These are phyloP conservation scores for Suhomyces atakaporum DNA, from an alignment of 1,139 yeast species.

Conservation along the genomic window DNA sequence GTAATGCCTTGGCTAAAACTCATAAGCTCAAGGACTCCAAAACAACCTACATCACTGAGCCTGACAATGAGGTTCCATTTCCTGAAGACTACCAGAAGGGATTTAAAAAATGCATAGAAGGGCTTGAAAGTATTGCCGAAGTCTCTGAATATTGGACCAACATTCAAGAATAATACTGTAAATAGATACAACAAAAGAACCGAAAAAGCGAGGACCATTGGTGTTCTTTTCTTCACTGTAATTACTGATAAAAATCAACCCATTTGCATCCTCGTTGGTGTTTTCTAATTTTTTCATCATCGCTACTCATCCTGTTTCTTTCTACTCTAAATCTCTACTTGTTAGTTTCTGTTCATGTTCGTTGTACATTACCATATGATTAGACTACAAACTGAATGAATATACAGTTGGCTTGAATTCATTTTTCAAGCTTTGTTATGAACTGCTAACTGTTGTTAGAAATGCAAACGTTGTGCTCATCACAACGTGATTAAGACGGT, in stretches of 20 bases:
- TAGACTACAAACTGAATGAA: not conserved
- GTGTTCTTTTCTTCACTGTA: too few species aligned
- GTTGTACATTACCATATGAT: not conserved
- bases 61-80: conserved; percentile 59
- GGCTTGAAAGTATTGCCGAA: conserved; percentile 76
- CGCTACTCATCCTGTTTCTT: too few species aligned
- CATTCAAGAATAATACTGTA: conserved; percentile 26
- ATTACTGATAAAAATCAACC: too few species aligned
- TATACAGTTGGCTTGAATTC: conserved; percentile 1
- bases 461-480: conserved; percentile 8
- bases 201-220: too few species aligned
- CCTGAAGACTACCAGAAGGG: conserved; percentile 53
- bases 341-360: too few species aligned
- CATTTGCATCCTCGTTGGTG: too few species aligned
- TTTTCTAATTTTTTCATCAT: too few species aligned
- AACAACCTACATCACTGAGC: conserved; percentile 64
- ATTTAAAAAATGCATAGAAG: conserved; percentile 58
- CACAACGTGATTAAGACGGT: not conserved
- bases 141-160: conserved; percentile 76
- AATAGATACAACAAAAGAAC: conserved; percentile 1
- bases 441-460: not conserved
- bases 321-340: too few species aligned
- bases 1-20: conserved; percentile 53
- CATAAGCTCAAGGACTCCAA: conserved; percentile 71
- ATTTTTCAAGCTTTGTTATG: conserved; percentile 2